Conservation (phyloP, 768 basidiomycete genomes). For the Pleurotus sapidus region DNA sequence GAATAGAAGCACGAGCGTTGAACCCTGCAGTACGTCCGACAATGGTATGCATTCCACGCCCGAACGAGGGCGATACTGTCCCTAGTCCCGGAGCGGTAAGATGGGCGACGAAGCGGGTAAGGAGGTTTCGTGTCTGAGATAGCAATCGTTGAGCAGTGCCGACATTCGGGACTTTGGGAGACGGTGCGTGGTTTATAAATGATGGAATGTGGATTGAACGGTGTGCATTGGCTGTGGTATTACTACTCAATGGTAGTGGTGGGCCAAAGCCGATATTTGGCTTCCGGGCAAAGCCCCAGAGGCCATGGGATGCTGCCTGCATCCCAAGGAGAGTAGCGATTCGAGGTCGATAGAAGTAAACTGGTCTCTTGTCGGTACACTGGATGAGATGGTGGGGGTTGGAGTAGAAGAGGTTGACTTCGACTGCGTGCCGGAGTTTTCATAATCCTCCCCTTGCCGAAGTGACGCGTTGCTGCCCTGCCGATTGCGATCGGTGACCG, state of each 20-base stretch:
- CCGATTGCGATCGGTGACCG: background rate
- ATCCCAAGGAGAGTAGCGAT: slow-evolving; percentile 21
- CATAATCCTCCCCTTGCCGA: background rate
- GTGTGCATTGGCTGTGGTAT: slow-evolving; percentile 21
- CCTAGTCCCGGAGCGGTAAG: slow-evolving; percentile 54
- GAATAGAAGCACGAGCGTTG: slow-evolving; percentile 39
- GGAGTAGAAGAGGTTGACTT: background rate
- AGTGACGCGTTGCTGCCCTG: background rate
- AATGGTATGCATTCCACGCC: slow-evolving; percentile 6
- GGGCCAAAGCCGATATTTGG: slow-evolving; percentile 1
- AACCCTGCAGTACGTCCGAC: slow-evolving; percentile 22
- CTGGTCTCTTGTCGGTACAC: background rate
- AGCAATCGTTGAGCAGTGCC: slow-evolving; percentile 44
- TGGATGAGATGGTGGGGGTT: background rate
- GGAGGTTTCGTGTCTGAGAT: slow-evolving; percentile 48
- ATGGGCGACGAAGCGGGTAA: slow-evolving; percentile 53
- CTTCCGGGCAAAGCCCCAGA: slow-evolving; percentile 37
- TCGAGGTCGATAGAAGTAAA: background rate
- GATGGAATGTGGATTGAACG: slow-evolving; percentile 47
- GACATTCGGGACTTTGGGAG: slow-evolving; percentile 26
- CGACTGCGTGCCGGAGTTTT: background rate
- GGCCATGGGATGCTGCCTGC: slow-evolving; percentile 45
- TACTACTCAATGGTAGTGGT: slow-evolving; percentile 19
- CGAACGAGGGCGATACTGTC: slow-evolving; percentile 22
- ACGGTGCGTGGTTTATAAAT: slow-evolving; percentile 28